Evolutionary conservation across 192 early-diverging fungal genomes (phyloP), one percentile per base, ranked within the genome.

Genomic region (Coemansia javaensis): DNA sequence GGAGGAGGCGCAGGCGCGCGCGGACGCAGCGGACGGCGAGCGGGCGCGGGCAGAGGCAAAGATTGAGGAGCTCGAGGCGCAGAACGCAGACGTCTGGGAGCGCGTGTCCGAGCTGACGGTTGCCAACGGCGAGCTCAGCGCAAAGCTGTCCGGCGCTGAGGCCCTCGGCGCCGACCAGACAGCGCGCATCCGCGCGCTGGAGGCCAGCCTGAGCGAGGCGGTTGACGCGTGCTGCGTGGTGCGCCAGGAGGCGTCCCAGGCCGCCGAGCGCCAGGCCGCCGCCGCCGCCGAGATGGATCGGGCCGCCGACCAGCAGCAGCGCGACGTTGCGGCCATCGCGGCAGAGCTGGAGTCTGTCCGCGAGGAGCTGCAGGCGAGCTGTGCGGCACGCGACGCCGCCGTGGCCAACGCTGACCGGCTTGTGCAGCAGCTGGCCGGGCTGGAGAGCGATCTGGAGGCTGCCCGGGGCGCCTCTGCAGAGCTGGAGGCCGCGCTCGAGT

Each of bases 71-170:
- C 46, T 65, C 13, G 69, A 61, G 32, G 25, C 37, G 0, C 57
- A 73, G 22, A 65, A 54, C 21, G 69, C 62, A 5, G 54, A 61
- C 32, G 32, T 65, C n/a, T 61, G 63, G 53, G 69, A 60, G 18
- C 53, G 58, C 9, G 43, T 57, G 14, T 65, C 69, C 3, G 58
- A 73, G 50, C 50, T 73, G 15, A 62, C 50, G 7, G 44, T 46
- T 1, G 12, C 46, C 14, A 61, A 53, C 27, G 44, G 42, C 28
- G 41, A 61, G 1, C 47, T 73, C 18, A 43, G 16, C 12, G 32
- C 47, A 4, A 53, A 36, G 12, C 35, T 47, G 6, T 11, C 36
- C 2, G 20, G 32, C 18, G 27, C 34, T 3, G 44, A 64, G 15
- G 43, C 48, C 11, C 10, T 22, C 3, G 23, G 21, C 14, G 47